Conservation (phyloP, 345 rosid genomes). For the Heritiera fomes region DNA sequence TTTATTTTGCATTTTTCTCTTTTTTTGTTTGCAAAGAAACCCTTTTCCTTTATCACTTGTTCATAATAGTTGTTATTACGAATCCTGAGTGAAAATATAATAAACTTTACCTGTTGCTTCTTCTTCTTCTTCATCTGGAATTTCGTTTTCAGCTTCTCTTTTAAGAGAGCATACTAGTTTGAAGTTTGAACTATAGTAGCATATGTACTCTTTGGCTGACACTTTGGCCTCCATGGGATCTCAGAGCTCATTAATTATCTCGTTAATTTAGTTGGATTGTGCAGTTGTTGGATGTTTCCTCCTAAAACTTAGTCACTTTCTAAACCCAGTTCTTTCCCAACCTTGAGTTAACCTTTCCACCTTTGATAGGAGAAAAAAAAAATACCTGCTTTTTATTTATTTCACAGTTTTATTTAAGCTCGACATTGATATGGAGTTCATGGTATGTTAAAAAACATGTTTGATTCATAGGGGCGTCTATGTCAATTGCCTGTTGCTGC, state of each 20-base stretch:
- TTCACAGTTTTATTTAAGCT: background rate
- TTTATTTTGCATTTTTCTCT: background rate
- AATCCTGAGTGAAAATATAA: background rate
- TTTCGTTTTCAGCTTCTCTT: slow-evolving; percentile 4
- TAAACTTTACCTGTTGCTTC: background rate
- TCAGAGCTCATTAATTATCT: background rate
- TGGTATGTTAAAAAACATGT: slow-evolving; percentile 13
- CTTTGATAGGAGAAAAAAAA: background rate
- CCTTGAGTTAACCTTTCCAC: background rate
- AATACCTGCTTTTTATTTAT: background rate
- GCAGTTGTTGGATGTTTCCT: background rate
- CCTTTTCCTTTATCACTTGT: background rate
- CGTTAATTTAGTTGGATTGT: background rate
- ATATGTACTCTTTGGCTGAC: background rate
- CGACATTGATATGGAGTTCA: background rate
- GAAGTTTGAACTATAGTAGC: background rate
- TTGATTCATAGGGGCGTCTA: slow-evolving; percentile 48
- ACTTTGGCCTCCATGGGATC: too few species aligned
- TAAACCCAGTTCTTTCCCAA: background rate
- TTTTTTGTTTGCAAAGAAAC: background rate
- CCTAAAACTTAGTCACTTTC: background rate
- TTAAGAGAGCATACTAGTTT: background rate
- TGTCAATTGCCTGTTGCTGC: slow-evolving; percentile 84
- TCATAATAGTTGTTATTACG: background rate
- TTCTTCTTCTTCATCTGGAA: background rate